Percentiles rank a stretch among this genome's conserved stretches.
Evolutionary conservation across 1,284 basidiomycete species (phyloP).

Genomic region (Trametes pubescens): DNA sequence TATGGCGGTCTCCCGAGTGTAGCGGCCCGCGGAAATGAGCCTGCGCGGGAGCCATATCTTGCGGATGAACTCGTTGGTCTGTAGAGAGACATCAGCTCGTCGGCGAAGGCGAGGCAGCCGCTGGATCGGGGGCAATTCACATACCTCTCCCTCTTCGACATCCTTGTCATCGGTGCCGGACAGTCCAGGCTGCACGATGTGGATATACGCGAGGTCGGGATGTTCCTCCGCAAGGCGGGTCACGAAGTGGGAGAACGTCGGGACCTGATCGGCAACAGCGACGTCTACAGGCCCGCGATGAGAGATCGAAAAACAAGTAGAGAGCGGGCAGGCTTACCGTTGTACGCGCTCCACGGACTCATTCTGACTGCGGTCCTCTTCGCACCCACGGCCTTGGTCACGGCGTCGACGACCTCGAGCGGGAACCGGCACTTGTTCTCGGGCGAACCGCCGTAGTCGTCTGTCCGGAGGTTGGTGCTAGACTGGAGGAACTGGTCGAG

Average conservation of each 20-base stretch:
- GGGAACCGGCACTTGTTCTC: constrained; percentile 73
- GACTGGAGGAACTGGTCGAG: constrained; percentile 65
- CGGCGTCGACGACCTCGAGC: constrained; percentile 47
- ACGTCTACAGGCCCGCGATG: constrained; percentile 32
- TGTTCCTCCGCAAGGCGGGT: constrained; percentile 38
- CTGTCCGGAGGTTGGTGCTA: constrained; percentile 71
- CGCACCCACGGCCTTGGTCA: constrained; percentile 49
- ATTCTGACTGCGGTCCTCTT: constrained; percentile 57
- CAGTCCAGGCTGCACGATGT: constrained; percentile 50
- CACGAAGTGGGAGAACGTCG: constrained; percentile 45
- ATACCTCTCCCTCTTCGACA: constrained; percentile 1
- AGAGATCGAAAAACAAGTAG: too few relatives aligned
- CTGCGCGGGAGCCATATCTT: constrained; percentile 40
- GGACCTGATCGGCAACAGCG: constrained; percentile 46
- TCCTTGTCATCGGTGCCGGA: constrained; percentile 21
- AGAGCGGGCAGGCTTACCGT: constrained; percentile 37
- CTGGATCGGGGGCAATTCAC: neutral
- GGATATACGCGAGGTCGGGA: constrained; percentile 57
- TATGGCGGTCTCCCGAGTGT: constrained; percentile 37
- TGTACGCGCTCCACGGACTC: constrained; percentile 56
- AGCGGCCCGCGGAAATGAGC: constrained; percentile 49
- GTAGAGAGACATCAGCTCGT: neutral
- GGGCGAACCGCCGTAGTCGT: constrained; percentile 78
- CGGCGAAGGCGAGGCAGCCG: neutral
- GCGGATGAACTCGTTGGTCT: constrained; percentile 43